Percentiles rank a stretch among this genome's conserved stretches.
phyloP scores from a whole-genome alignment of 1,284 basidiomycete species.

The Microstroma glucosiphilum region DNA sequence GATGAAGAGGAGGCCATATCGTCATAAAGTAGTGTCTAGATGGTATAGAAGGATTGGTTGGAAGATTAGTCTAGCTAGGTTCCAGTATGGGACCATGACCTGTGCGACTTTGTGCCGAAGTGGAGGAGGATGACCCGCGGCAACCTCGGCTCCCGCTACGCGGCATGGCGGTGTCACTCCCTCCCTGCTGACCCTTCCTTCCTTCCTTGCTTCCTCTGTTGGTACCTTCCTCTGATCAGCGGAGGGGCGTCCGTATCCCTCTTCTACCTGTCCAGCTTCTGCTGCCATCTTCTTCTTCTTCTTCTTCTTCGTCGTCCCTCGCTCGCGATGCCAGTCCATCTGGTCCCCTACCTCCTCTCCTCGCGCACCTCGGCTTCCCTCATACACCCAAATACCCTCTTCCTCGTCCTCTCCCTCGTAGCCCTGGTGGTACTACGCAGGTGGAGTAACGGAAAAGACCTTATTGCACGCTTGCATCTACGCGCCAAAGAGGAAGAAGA shows the following conservation, averaged over 20 bases:
- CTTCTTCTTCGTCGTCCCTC: background rate
- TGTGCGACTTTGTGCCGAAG: no score
- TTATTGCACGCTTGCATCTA: constrained; percentile 9
- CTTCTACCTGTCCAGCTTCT: no score
- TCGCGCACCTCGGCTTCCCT: constrained; percentile 1
- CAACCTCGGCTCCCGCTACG: no score
- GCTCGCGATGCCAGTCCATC: constrained; percentile 11
- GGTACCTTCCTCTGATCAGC: no score
- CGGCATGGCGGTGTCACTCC: no score
- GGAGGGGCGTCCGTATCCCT: no score
- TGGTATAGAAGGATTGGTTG: background rate
- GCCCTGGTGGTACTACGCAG: constrained; percentile 8
- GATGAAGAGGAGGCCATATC: no score
- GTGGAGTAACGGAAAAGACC: constrained; percentile 11
- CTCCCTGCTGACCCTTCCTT: no score
- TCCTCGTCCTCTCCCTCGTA: constrained; percentile 4
- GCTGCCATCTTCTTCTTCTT: no score
- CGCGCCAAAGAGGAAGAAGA: constrained; percentile 4
- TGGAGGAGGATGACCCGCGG: no score
- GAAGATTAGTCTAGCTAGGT: background rate
- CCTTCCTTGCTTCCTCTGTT: no score
- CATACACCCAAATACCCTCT: constrained; percentile 4
- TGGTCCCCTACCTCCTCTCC: constrained; percentile 11
- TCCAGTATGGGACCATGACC: no score
- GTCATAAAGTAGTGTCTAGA: background rate